Evolutionary conservation across 2,329 filamentous ascomycete species (phyloP).

Genomic region (Lachnellula hyalina): DNA sequence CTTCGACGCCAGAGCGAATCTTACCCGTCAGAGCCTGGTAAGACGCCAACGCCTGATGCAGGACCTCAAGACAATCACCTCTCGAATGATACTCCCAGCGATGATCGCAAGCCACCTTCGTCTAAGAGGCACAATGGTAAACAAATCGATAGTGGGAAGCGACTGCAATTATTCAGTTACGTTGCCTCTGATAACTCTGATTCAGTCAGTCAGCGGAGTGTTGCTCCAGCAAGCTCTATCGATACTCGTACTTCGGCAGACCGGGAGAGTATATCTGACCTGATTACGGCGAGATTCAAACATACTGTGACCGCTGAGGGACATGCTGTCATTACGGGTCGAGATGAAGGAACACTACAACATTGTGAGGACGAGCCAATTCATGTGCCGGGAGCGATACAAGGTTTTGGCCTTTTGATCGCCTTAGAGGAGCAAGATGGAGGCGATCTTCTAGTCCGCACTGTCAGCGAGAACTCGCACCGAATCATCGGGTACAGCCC

Average conservation of each 20-base stretch:
- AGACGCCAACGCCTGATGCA: neutral
- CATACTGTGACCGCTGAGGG: conserved; percentile 72
- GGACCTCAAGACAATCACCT: neutral
- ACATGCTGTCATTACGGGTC: conserved; percentile 76
- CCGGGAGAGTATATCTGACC: conserved; percentile 10
- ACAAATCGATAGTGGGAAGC: conserved; percentile 10
- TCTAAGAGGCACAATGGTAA: conserved; percentile 12
- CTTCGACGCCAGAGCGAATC: conserved; percentile 1
- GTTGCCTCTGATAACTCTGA: conserved; percentile 22
- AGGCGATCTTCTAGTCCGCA: conserved; percentile 62
- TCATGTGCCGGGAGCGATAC: conserved; percentile 75
- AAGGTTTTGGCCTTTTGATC: conserved; percentile 73
- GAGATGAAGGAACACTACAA: conserved; percentile 65
- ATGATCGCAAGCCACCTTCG: conserved; percentile 10
- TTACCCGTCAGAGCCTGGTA: conserved; percentile 1
- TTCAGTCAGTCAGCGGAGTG: conserved; percentile 6
- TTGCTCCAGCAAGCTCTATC: neutral
- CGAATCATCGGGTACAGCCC: conserved; percentile 72
- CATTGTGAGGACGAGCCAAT: conserved; percentile 89
- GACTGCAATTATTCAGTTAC: conserved; percentile 25
- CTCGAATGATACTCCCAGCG: neutral
- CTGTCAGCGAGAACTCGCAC: conserved; percentile 77
- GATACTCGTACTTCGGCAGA: conserved; percentile 1
- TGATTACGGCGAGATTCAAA: conserved; percentile 70
- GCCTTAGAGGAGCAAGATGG: conserved; percentile 67